A percentile compares a stretch with the other conserved stretches of the same genome.
These are phyloP conservation scores for Arbutus unedo DNA, from an alignment of 148 eudicot genomes.

Conservation along the genomic window DNA sequence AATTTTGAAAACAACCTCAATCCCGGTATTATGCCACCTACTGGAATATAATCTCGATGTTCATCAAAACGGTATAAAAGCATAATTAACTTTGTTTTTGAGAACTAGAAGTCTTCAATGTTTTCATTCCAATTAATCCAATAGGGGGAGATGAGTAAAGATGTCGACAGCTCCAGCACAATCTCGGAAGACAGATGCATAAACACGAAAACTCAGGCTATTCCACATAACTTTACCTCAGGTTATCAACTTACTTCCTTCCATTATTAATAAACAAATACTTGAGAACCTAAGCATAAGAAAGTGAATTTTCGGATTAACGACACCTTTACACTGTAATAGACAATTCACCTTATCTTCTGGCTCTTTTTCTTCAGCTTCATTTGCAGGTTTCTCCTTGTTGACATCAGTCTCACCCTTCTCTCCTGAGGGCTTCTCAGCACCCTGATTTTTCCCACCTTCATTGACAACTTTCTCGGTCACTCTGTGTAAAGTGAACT, in stretches of 20 bases:
- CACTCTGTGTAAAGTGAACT: slow-evolving; percentile 34
- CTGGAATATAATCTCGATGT: not conserved
- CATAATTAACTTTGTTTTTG: not conserved
- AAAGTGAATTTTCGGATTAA: slow-evolving; percentile 3
- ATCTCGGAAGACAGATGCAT: not conserved
- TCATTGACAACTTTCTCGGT: slow-evolving; percentile 52
- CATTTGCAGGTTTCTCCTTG: slow-evolving; percentile 57
- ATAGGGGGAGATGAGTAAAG: not conserved
- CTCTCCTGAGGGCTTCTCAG: slow-evolving; percentile 53
- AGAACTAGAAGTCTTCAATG: no score
- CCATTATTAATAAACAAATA: not conserved
- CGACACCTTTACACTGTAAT: no score
- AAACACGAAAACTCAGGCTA: not conserved
- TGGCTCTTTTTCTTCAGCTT: slow-evolving; percentile 75
- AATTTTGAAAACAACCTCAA: no score
- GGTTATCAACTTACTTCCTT: not conserved
- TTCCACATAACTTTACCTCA: not conserved
- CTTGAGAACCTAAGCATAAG: not conserved
- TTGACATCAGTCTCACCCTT: slow-evolving; percentile 50
- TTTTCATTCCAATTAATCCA: not conserved
- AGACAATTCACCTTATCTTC: slow-evolving; percentile 59
- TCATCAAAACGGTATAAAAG: not conserved
- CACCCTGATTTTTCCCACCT: slow-evolving; percentile 45
- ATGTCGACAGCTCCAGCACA: not conserved
- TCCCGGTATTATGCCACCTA: not conserved